Conservation (phyloP, 345 rosid genomes). For the Clausena lansium region DNA sequence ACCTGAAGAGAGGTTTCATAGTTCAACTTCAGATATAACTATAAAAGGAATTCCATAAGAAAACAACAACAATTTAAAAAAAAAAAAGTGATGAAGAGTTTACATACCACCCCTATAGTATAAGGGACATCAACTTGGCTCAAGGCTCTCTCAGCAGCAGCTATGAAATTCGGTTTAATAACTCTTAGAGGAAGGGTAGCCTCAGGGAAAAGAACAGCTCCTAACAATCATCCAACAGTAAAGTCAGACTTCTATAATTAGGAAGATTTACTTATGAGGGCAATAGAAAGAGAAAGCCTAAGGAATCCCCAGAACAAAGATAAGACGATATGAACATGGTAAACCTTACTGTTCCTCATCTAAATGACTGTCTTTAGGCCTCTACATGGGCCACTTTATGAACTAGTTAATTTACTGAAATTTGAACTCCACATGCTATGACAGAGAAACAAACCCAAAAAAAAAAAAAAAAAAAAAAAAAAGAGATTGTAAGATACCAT, state of each 20-base stretch:
- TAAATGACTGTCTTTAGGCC: not conserved
- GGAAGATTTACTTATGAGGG: not conserved
- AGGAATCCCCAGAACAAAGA: not conserved
- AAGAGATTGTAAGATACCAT: constrained; percentile 52
- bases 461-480: not conserved
- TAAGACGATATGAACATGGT: not conserved
- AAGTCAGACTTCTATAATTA: not conserved
- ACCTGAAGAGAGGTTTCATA: constrained; percentile 43
- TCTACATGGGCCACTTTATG: not conserved
- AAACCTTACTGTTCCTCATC: not conserved
- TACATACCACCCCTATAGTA: constrained; percentile 90
- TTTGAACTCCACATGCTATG: not conserved
- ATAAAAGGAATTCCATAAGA: not conserved
- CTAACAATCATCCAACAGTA: constrained; percentile 39
- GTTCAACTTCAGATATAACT: not conserved
- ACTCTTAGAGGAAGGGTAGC: constrained; percentile 93
- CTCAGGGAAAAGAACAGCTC: constrained; percentile 95
- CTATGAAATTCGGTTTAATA: constrained; percentile 61
- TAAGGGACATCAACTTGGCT: constrained; percentile 67
- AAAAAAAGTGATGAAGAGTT: constrained; percentile 15
- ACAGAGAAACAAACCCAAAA: not conserved
- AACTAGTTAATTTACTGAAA: not conserved
- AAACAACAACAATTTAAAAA: not conserved
- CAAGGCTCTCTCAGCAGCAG: constrained; percentile 84
- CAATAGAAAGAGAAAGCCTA: not conserved